These are phyloP conservation scores for Claviceps humidiphila DNA, from an alignment of 2,329 filamentous ascomycete genomes.

Conservation along the genomic window DNA sequence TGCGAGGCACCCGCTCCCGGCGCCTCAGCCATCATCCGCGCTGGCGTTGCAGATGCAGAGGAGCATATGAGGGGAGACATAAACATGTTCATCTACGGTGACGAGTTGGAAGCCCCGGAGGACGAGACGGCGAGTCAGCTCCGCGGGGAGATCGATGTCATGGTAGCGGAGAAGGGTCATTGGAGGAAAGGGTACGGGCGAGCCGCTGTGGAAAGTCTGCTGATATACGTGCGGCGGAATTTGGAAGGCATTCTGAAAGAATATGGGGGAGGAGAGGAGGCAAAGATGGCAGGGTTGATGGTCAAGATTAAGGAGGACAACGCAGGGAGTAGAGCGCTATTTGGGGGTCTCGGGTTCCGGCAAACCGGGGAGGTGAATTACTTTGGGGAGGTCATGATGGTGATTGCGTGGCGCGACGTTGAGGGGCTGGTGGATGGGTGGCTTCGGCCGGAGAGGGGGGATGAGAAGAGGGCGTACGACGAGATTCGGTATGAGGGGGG, in stretches of 20 bases:
- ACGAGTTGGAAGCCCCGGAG: constrained; percentile 1
- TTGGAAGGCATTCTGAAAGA: constrained; percentile 38
- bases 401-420: constrained; percentile 22
- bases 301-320: constrained; percentile 48
- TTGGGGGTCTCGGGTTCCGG: constrained; percentile 36
- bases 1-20: constrained; percentile 35
- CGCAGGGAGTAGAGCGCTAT: constrained; percentile 35
- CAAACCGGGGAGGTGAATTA: constrained; percentile 42
- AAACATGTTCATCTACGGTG: constrained; percentile 60
- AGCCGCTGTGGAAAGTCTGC: constrained; percentile 51
- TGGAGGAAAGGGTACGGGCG: constrained; percentile 53
- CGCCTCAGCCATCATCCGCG: constrained; percentile 7
- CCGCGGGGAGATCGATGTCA: constrained; percentile 71
- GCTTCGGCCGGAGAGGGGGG: constrained; percentile 7
- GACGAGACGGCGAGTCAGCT: constrained; percentile 11
- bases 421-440: constrained; percentile 12
- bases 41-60: constrained; percentile 38
- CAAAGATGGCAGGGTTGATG: constrained; percentile 26
- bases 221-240: constrained; percentile 52
- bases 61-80: constrained; percentile 58
- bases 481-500: constrained; percentile 12
- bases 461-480: constrained; percentile 7
- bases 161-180: constrained; percentile 53
- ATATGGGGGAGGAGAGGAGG: constrained; percentile 15
- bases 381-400: constrained; percentile 45